Base-by-base conservation (phyloP, 768 basidiomycete species). In the Suillus paluster region DNA sequence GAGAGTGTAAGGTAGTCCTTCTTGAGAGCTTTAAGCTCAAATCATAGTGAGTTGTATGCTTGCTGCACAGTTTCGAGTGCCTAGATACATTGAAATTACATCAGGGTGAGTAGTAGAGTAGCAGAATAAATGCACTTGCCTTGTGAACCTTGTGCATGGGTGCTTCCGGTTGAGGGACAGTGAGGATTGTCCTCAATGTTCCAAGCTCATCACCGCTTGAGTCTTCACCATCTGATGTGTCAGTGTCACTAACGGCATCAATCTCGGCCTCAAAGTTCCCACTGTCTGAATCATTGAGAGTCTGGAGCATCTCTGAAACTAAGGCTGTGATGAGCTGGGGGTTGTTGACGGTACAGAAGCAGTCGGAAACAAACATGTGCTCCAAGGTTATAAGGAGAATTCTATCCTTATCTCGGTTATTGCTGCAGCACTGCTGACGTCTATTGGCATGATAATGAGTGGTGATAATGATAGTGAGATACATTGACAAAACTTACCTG, bases 11-110 rank as follows among this genome's bases (percentile, higher is more conserved):
- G 5, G 21, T 48, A 36, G n/a, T 59, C 45, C 5, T 49, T 59
- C 7, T 30, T 49, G 7, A 38, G 21, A 15, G 10, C 15, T 15
- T 19, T 3, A 17, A 58, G 25, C 15, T 58, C 42, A 4, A 23
- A 23, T 8, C 33, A 12, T 19, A 25, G 25, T 2, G 23, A 23
- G 7, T 23, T 50, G 25, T 59, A 59, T 0, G 58, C 46, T 17
- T 52, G 25, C 36, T 59, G 58, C 5, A 38, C 14, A 5, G 39
- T 39, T 15, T 21, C 23, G 23, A 59, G 58, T 33, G 58, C 58
- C 45, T 59, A 8, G 10, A 30, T 30, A 30, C 6, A 6, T 30
- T 3, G 30, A n/a, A 30, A 30, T 30, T 6, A 30, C 6, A 6
- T 30, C n/a, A n/a, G n/a, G n/a, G n/a, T n/a, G n/a, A n/a, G n/a